Evolutionary conservation across 2,329 filamentous ascomycete genomes (phyloP).

Genomic region (Paracamarosporium sp.): DNA sequence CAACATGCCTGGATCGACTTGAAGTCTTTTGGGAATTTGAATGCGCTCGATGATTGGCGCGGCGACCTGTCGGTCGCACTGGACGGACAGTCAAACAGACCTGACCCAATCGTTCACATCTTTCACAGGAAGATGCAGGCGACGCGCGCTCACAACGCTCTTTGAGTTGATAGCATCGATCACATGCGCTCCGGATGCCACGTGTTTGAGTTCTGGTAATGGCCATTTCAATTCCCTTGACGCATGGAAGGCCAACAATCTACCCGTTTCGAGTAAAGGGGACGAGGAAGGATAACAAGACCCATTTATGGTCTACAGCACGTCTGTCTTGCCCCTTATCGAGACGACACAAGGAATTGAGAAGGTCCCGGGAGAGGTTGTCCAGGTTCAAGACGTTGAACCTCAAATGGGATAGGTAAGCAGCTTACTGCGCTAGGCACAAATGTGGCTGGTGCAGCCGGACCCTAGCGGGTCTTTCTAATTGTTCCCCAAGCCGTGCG

Average conservation of each 20-base stretch:
- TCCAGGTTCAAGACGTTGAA: neutral
- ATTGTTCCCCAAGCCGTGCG: no score
- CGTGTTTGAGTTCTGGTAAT: neutral
- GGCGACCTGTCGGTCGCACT: constrained; percentile 11
- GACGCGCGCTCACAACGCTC: constrained; percentile 13
- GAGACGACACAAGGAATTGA: neutral
- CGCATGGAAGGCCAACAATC: neutral
- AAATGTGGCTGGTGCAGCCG: neutral
- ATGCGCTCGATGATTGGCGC: neutral
- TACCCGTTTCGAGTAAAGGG: neutral
- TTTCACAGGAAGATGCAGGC: constrained; percentile 2
- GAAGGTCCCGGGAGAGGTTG: neutral
- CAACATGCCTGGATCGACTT: neutral
- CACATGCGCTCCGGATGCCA: constrained; percentile 7
- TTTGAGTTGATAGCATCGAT: constrained; percentile 15
- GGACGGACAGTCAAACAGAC: constrained; percentile 11
- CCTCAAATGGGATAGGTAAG: neutral
- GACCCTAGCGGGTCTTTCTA: no score
- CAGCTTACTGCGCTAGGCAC: neutral
- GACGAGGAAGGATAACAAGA: neutral
- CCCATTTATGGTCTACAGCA: neutral
- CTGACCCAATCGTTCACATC: constrained; percentile 10
- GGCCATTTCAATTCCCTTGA: neutral
- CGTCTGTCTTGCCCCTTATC: neutral
- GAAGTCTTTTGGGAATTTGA: neutral